Evolutionary conservation across 2,329 filamentous ascomycete genomes (phyloP).

Genomic region (Sodiomyces alkalinus): DNA sequence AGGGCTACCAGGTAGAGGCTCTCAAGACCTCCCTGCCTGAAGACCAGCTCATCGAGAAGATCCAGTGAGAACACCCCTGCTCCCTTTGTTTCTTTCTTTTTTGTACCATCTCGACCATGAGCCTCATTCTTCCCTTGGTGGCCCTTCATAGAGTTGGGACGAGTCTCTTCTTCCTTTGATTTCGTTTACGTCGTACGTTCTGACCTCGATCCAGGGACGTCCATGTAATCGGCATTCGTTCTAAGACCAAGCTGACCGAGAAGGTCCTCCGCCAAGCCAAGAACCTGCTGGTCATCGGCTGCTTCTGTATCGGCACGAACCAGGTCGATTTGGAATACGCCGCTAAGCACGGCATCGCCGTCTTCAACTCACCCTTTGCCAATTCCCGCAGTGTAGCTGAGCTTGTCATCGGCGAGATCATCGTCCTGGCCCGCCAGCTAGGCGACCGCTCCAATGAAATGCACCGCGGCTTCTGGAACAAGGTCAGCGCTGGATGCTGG

Average conservation of each 20-base stretch:
- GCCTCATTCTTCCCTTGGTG: background rate
- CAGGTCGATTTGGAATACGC: constrained; percentile 80
- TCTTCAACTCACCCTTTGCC: constrained; percentile 98
- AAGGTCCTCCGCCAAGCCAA: constrained; percentile 77
- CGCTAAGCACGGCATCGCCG: constrained; percentile 74
- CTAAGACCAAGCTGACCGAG: constrained; percentile 87
- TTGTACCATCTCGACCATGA: constrained; percentile 5
- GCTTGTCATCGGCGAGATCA: constrained; percentile 88
- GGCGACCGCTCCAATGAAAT: constrained; percentile 88
- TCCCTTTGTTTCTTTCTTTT: constrained; percentile 1
- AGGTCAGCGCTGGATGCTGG: constrained; percentile 94
- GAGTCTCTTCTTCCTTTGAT: background rate
- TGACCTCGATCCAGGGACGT: constrained; percentile 64
- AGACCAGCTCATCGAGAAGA: constrained; percentile 92
- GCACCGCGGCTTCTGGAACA: constrained; percentile 93
- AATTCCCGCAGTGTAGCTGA: constrained; percentile 96
- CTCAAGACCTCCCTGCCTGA: constrained; percentile 82
- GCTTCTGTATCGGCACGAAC: constrained; percentile 98
- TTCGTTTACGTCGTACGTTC: constrained; percentile 10
- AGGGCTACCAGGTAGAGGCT: constrained; percentile 93
- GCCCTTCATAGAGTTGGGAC: background rate
- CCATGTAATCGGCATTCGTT: constrained; percentile 94
- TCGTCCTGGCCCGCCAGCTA: constrained; percentile 78
- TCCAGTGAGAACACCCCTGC: constrained; percentile 43
- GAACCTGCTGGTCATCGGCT: constrained; percentile 89